phyloP scores from a whole-genome alignment of 1,284 basidiomycete genomes.

The Tylopilus orsonianus region DNA sequence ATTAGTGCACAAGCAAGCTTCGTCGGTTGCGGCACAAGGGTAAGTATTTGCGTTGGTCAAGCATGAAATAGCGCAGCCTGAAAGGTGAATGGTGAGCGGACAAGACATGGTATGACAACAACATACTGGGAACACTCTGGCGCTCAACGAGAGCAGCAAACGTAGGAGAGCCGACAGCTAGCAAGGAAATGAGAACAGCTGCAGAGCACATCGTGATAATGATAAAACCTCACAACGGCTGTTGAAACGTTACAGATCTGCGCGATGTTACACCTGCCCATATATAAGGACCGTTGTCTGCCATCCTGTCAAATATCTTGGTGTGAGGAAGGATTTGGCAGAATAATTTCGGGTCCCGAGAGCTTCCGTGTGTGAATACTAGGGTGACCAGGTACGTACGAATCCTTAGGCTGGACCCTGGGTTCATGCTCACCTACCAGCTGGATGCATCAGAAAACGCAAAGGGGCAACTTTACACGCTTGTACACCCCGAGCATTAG shows the following conservation, averaged over 20 bases:
- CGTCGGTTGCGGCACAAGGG: conserved; percentile 43
- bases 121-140: conserved; percentile 42
- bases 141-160: conserved; percentile 37
- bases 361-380: too few species aligned
- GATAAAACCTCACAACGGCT: background rate
- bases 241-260: background rate
- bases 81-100: background rate
- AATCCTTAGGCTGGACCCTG: too few species aligned
- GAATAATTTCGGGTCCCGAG: too few species aligned
- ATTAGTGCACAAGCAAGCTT: conserved; percentile 53
- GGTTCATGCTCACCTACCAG: too few species aligned
- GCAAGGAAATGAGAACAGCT: conserved; percentile 42
- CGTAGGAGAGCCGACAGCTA: conserved; percentile 41
- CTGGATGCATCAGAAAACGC: too few species aligned
- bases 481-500: too few species aligned
- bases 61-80: conserved; percentile 54
- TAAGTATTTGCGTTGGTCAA: conserved; percentile 40
- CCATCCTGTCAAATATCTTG: too few species aligned
- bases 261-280: background rate
- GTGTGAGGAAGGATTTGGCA: too few species aligned
- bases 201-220: conserved; percentile 55
- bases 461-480: too few species aligned
- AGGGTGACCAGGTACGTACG: too few species aligned
- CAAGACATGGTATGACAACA: background rate
- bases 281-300: background rate